phyloP scores from a whole-genome alignment of 495 filamentous ascomycete species.

The Neurospora sp. region DNA sequence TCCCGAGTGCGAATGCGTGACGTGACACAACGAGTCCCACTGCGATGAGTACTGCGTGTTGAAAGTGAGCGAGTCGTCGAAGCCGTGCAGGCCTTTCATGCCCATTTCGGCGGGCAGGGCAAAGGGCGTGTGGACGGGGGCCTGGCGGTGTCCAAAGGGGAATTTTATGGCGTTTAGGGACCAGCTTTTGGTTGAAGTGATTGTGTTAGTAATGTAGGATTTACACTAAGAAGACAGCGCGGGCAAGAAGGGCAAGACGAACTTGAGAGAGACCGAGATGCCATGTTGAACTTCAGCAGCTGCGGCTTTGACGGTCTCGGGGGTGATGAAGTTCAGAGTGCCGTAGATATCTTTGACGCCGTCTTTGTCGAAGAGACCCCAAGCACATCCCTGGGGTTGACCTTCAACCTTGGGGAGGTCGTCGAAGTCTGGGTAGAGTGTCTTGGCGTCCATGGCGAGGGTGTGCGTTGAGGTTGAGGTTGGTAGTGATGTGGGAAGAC shows the following conservation, averaged over 20 bases:
- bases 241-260: background rate
- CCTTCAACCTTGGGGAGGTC: slow-evolving; percentile 47
- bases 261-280: slow-evolving; percentile 52
- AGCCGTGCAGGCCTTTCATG: slow-evolving; percentile 20
- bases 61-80: slow-evolving; percentile 50
- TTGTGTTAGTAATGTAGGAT: background rate
- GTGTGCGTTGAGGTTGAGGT: background rate
- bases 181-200: slow-evolving; percentile 21
- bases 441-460: slow-evolving; percentile 9
- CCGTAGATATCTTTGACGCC: slow-evolving; percentile 50
- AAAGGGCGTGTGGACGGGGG: slow-evolving; percentile 39
- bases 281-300: slow-evolving; percentile 42
- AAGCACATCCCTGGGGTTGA: slow-evolving; percentile 54
- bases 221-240: background rate
- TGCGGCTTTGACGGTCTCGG: slow-evolving; percentile 41
- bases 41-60: slow-evolving; percentile 71
- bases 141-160: slow-evolving; percentile 41
- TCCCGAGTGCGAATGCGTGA: slow-evolving; percentile 23
- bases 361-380: slow-evolving; percentile 55
- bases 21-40: slow-evolving; percentile 69
- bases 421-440: slow-evolving; percentile 41
- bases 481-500: background rate
- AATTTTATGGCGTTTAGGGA: slow-evolving; percentile 36
- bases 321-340: slow-evolving; percentile 49
- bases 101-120: slow-evolving; percentile 28